Evolutionary conservation across 1,139 yeast species (phyloP), one percentile per base, ranked within the genome.

Genomic region (Nakaseomyces nivariensis): DNA sequence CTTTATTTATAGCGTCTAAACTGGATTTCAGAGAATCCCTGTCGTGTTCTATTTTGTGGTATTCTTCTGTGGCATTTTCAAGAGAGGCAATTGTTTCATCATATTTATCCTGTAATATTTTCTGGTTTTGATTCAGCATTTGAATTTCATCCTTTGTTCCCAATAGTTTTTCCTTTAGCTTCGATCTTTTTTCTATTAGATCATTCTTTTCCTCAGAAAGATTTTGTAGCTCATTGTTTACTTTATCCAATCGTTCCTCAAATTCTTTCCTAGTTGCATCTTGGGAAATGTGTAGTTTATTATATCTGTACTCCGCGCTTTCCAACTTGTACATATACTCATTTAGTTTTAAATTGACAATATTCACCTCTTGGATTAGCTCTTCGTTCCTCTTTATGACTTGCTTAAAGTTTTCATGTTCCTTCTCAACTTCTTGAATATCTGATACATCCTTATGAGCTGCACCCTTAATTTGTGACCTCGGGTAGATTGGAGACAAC

Each of bases 311-410:
- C n/a, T 38, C 42, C 24, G 42, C 42, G 34, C 67, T 60, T 22
- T 70, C 71, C 32, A 77, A 67, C 57, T 82, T 87, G 25, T 65
- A 64, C 8, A 65, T 64, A 55, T 53, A 48, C 37, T 44, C 48
- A 41, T 58, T 61, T 8, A 61, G 42, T 40, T 55, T 56, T 37
- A 52, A 52, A 49, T 64, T 61, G 29, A 60, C 27, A 9, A 45
- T 51, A 43, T 72, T 60, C 0, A 76, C 67, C 47, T 67, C 63
- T n/a, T 53, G 54, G 6, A 70, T 58, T 25, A 79, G 66, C 50
- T 73, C 75, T 4, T 67, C 64, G 22, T 74, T 63, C 48, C 63
- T 55, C 32, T 48, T 51, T 13, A 50, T 36, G 3, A 56, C 37
- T 29, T 44, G 45, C 27, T 45, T 51, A 37, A 52, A 54, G 10